Evolutionary conservation across 345 rosid genomes (phyloP).

Genomic region (Viola odorata): DNA sequence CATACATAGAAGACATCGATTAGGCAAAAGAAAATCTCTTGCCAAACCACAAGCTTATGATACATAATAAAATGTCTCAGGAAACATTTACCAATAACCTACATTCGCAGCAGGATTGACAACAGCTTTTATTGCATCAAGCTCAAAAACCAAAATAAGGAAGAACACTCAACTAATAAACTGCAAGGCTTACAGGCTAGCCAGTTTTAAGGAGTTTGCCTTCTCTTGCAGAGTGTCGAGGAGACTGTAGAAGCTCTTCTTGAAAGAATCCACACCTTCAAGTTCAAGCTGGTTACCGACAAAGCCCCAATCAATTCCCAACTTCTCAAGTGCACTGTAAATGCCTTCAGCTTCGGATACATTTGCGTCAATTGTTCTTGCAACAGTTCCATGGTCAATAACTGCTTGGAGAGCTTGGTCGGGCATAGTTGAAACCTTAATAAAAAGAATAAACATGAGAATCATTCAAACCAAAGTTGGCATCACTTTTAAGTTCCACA

Average conservation of each 20-base stretch:
- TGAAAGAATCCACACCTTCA: conserved; percentile 92
- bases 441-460: background rate
- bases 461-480: background rate
- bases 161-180: background rate
- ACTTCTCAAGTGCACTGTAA: conserved; percentile 89
- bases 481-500: no score
- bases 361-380: conserved; percentile 84
- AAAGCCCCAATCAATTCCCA: conserved; percentile 80
- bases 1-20: background rate
- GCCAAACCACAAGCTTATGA: conserved; percentile 7
- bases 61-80: conserved; percentile 17
- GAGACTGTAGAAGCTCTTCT: conserved; percentile 90
- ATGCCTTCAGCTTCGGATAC: conserved; percentile 92
- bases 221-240: conserved; percentile 91
- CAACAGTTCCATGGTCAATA: conserved; percentile 69
- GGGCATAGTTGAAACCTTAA: conserved; percentile 96
- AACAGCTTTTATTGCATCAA: conserved; percentile 27
- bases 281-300: conserved; percentile 81
- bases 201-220: conserved; percentile 78
- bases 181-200: conserved; percentile 44
- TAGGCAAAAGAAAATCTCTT: background rate
- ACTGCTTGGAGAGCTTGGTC: conserved; percentile 98
- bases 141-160: background rate
- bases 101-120: conserved; percentile 18
- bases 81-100: conserved; percentile 7